These are phyloP conservation scores for Rhizophora apiculata DNA, from an alignment of 345 rosid species.

Conservation along the genomic window DNA sequence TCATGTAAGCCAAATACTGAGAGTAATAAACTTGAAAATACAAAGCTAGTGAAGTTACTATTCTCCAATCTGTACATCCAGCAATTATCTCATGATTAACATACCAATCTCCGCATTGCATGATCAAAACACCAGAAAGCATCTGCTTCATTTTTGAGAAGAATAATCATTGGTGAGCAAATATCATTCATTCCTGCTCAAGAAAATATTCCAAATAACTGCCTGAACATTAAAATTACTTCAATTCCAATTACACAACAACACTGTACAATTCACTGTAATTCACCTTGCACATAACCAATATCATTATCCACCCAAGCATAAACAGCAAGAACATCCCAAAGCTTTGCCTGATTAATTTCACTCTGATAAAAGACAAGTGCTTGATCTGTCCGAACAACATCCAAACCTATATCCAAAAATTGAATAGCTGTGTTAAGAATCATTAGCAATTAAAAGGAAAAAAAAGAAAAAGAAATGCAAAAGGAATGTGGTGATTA, in stretches of 20 bases:
- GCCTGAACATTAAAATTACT: neutral
- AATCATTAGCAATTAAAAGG: slow-evolving; percentile 5
- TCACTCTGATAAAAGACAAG: slow-evolving; percentile 74
- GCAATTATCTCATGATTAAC: neutral
- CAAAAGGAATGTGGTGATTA: too few species aligned
- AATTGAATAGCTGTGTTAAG: slow-evolving; percentile 15
- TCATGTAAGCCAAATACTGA: too few species aligned
- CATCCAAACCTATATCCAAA: slow-evolving; percentile 77
- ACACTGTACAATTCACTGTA: slow-evolving; percentile 1
- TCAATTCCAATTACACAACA: slow-evolving; percentile 7
- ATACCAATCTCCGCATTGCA: slow-evolving; percentile 85
- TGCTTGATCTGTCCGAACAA: slow-evolving; percentile 80
- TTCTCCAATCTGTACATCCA: neutral
- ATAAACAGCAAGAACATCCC: slow-evolving; percentile 84
- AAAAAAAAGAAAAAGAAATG: too few species aligned
- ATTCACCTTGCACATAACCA: slow-evolving; percentile 84
- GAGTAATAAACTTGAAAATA: too few species aligned
- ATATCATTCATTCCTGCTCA: slow-evolving; percentile 92
- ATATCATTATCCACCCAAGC: slow-evolving; percentile 87
- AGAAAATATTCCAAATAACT: slow-evolving; percentile 13
- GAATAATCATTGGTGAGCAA: slow-evolving; percentile 89
- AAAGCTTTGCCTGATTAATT: slow-evolving; percentile 69
- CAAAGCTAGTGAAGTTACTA: neutral
- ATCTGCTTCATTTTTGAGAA: slow-evolving; percentile 87
- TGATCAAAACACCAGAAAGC: slow-evolving; percentile 97